These are phyloP conservation scores for Wilcoxina mikolae DNA, from an alignment of 495 filamentous ascomycete species.

Conservation along the genomic window DNA sequence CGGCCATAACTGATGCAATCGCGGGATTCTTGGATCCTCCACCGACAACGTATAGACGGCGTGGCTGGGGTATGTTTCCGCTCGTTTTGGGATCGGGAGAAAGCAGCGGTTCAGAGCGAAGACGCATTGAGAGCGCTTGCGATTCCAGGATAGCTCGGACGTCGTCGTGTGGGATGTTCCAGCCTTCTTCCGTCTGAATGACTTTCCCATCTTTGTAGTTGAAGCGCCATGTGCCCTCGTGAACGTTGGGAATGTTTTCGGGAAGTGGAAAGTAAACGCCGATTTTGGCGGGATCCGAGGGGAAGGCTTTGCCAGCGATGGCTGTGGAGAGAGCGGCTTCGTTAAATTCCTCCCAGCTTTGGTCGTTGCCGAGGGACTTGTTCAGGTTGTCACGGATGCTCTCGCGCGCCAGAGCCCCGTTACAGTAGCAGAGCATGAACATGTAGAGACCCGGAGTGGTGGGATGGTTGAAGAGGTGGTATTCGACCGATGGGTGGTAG, in stretches of 20 bases:
- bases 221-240: constrained; percentile 71
- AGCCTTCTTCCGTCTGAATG: constrained; percentile 27
- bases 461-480: constrained; percentile 83
- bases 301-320: constrained; percentile 44
- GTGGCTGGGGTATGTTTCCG: constrained; percentile 55
- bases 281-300: constrained; percentile 52
- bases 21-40: constrained; percentile 78
- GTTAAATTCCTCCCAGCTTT: constrained; percentile 64
- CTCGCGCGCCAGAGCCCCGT: constrained; percentile 85
- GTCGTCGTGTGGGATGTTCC: constrained; percentile 47
- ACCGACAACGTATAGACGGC: constrained; percentile 83
- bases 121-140: constrained; percentile 76
- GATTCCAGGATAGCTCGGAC: constrained; percentile 84
- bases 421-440: constrained; percentile 99
- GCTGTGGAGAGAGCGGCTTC: constrained; percentile 45
- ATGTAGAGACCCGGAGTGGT: constrained; percentile 71
- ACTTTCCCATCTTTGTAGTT: constrained; percentile 38
- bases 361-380: constrained; percentile 19
- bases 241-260: constrained; percentile 87
- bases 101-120: constrained; percentile 65
- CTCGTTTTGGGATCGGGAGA: constrained; percentile 37
- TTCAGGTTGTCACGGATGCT: constrained; percentile 61
- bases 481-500: constrained; percentile 73
- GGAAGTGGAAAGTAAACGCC: constrained; percentile 88
- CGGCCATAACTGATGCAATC: constrained; percentile 63